These are phyloP conservation scores for Lobulomyces angularis DNA, from an alignment of 192 early-diverging fungal genomes.

Conservation along the genomic window DNA sequence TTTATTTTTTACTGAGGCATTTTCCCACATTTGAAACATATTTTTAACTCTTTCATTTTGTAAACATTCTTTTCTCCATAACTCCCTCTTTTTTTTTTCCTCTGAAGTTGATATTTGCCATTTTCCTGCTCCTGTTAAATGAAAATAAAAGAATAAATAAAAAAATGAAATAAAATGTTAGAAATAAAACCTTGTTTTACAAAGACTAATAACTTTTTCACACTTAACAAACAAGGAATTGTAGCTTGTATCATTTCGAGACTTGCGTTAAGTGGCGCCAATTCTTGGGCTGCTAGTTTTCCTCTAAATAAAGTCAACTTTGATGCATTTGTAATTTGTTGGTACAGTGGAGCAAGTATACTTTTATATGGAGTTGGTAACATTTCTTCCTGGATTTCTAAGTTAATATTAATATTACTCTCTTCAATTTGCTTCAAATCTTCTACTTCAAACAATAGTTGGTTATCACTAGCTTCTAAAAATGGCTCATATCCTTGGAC, in stretches of 20 bases:
- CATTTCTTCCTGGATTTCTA: conserved; percentile 9
- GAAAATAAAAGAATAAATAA: too few species aligned
- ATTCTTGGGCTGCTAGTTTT: conserved; percentile 23
- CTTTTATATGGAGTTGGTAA: background rate
- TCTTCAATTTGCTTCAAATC: conserved; percentile 9
- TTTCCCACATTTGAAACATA: conserved; percentile 33
- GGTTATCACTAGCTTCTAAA: conserved; percentile 22
- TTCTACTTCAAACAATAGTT: conserved; percentile 14
- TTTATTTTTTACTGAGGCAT: too few species aligned
- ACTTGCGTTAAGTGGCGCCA: conserved; percentile 24
- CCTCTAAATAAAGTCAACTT: conserved; percentile 20
- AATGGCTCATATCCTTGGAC: conserved; percentile 25
- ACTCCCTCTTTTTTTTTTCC: conserved; percentile 21
- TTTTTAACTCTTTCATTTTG: conserved; percentile 34
- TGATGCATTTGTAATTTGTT: conserved; percentile 20
- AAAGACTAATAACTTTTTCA: conserved; percentile 33
- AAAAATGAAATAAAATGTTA: too few species aligned
- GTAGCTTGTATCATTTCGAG: conserved; percentile 31
- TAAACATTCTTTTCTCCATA: conserved; percentile 21
- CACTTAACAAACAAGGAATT: conserved; percentile 30
- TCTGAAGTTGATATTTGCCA: conserved; percentile 16
- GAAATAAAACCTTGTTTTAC: conserved; percentile 23
- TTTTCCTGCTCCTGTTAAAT: conserved; percentile 11
- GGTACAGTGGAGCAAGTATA: conserved; percentile 6
- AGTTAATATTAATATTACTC: background rate